Percentiles rank a stretch among this genome's conserved stretches.
Evolutionary conservation across 1,139 yeast species (phyloP).

Genomic region (Suhomyces taliae): DNA sequence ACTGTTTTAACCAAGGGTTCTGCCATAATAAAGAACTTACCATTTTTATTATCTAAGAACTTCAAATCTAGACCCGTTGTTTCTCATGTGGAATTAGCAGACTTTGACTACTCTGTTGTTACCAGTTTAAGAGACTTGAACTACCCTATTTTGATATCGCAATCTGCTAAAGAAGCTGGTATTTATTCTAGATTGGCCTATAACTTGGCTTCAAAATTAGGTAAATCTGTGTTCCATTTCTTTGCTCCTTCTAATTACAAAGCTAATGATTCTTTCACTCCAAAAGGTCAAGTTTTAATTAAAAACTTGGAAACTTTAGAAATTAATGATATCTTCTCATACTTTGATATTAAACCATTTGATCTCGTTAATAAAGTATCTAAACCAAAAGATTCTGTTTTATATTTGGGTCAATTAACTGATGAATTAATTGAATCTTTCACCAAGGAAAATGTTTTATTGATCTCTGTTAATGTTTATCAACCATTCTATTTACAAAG

Average conservation of each 20-base stretch:
- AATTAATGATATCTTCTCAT: slow-evolving; percentile 25
- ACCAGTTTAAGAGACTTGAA: slow-evolving; percentile 72
- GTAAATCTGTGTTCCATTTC: slow-evolving; percentile 70
- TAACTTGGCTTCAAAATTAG: slow-evolving; percentile 49
- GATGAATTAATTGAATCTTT: slow-evolving; percentile 46
- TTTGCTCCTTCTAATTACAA: slow-evolving; percentile 34
- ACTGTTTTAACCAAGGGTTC: slow-evolving; percentile 55
- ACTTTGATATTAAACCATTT: slow-evolving; percentile 32
- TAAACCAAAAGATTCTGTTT: slow-evolving; percentile 50
- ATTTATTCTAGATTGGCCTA: slow-evolving; percentile 58
- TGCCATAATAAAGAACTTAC: slow-evolving; percentile 52
- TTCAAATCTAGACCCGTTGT: slow-evolving; percentile 51
- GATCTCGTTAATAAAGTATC: slow-evolving; percentile 26
- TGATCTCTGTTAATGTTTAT: slow-evolving; percentile 62
- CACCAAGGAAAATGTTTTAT: slow-evolving; percentile 42
- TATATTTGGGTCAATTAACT: slow-evolving; percentile 61
- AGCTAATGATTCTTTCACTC: slow-evolving; percentile 16
- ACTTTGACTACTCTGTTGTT: slow-evolving; percentile 63
- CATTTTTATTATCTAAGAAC: slow-evolving; percentile 48
- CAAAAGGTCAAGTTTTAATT: slow-evolving; percentile 17
- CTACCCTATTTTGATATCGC: slow-evolving; percentile 64
- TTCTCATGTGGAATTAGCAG: slow-evolving; percentile 57
- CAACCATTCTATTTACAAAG: slow-evolving; percentile 65
- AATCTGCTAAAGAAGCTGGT: slow-evolving; percentile 51
- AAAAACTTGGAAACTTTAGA: slow-evolving; percentile 19